phyloP scores from a whole-genome alignment of 164 flowering plant genomes.

The Chimonanthus salicifolius region DNA sequence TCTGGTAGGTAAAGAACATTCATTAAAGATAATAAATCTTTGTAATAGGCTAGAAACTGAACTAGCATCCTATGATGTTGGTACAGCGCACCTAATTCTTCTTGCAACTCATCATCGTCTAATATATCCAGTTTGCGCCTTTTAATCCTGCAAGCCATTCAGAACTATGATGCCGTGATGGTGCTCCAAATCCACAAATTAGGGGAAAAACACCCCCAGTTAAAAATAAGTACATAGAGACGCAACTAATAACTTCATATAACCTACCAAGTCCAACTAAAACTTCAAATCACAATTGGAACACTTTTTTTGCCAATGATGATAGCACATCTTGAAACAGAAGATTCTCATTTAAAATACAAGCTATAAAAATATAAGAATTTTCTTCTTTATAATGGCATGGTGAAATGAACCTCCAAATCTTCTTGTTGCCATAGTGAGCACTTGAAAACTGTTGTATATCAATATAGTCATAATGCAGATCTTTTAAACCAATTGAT shows the following conservation, averaged over 20 bases:
- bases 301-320: too few relatives aligned
- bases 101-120: background rate
- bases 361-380: too few relatives aligned
- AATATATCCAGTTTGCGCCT: background rate
- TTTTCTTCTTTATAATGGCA: too few relatives aligned
- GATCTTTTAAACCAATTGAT: too few relatives aligned
- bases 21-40: background rate
- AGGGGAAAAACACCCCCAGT: background rate
- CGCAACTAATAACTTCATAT: background rate
- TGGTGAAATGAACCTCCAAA: too few relatives aligned
- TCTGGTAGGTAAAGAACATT: background rate
- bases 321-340: too few relatives aligned
- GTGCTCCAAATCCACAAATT: background rate
- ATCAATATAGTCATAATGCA: too few relatives aligned
- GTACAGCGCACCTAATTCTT: conserved; percentile 12
- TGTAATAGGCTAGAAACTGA: background rate
- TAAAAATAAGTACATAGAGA: background rate
- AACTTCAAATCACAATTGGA: background rate
- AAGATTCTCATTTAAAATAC: too few relatives aligned
- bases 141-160: background rate
- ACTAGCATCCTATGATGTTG: background rate
- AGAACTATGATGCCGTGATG: too few relatives aligned
- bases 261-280: background rate
- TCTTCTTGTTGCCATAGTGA: too few relatives aligned
- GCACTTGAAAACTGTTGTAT: too few relatives aligned